Evolutionary conservation across 768 basidiomycete species (phyloP).

Genomic region (Psilocybe cyanescens): DNA sequence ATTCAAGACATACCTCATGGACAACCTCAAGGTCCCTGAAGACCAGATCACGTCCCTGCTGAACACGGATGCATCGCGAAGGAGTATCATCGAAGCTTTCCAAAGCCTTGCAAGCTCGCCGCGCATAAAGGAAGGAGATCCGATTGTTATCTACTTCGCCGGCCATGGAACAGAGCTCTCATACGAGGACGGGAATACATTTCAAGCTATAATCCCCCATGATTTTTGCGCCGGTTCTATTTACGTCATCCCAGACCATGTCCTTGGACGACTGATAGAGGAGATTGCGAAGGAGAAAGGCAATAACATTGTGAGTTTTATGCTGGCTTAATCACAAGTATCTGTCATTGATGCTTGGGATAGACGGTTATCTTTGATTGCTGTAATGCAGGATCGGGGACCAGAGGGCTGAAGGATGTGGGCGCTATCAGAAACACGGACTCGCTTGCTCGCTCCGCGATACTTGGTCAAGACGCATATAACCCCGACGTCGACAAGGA

Average conservation of each 20-base stretch:
- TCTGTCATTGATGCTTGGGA: neutral
- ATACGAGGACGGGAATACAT: conserved; percentile 41
- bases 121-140: neutral
- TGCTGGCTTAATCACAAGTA: neutral
- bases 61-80: neutral
- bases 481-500: conserved; percentile 3
- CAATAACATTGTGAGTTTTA: conserved; percentile 47
- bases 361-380: conserved; percentile 19
- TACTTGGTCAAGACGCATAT: neutral
- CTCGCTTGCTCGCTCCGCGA: neutral
- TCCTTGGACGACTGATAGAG: conserved; percentile 43
- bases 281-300: conserved; percentile 56
- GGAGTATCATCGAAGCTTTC: neutral
- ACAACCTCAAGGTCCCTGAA: conserved; percentile 1
- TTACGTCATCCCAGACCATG: conserved; percentile 2
- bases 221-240: neutral
- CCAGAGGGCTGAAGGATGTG: neutral
- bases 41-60: neutral
- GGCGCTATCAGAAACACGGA: neutral
- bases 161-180: conserved; percentile 39
- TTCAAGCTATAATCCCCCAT: conserved; percentile 22
- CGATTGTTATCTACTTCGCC: conserved; percentile 4
- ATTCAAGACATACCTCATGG: neutral
- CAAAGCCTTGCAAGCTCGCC: neutral
- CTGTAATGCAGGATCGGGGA: conserved; percentile 17